Evolutionary conservation across 2,329 filamentous ascomycete species (phyloP).

Genomic region (Colletotrichum falcatum): DNA sequence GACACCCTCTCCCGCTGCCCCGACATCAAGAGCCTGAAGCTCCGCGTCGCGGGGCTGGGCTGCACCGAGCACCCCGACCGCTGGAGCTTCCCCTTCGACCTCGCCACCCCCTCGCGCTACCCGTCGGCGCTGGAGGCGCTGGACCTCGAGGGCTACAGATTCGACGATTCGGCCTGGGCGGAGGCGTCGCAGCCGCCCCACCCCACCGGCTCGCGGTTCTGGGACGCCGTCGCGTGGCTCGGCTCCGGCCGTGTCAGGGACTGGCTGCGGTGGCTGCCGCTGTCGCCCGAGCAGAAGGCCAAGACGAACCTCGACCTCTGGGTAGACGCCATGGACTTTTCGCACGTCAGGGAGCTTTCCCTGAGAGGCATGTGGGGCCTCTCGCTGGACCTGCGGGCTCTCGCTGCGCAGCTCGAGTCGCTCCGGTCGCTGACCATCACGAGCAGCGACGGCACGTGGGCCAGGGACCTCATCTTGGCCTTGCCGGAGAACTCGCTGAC

Average conservation of each 20-base stretch:
- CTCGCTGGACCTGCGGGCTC: background rate
- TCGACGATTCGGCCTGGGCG: constrained; percentile 15
- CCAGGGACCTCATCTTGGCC: constrained; percentile 5
- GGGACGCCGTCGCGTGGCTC: background rate
- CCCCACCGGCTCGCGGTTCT: background rate
- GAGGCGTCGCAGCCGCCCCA: background rate
- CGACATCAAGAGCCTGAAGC: constrained; percentile 22
- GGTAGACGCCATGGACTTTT: constrained; percentile 33
- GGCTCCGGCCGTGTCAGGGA: background rate
- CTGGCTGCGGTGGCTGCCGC: constrained; percentile 13
- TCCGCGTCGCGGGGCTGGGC: constrained; percentile 21
- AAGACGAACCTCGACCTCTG: constrained; percentile 32
- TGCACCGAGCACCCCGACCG: constrained; percentile 17
- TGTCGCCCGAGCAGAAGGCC: constrained; percentile 7
- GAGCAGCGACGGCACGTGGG: constrained; percentile 13
- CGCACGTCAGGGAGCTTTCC: constrained; percentile 5
- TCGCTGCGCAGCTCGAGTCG: constrained; percentile 4
- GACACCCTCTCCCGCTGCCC: constrained; percentile 9
- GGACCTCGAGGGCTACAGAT: constrained; percentile 29
- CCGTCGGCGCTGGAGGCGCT: constrained; percentile 15
- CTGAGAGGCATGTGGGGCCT: background rate
- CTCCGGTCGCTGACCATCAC: constrained; percentile 12
- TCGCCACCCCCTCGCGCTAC: background rate
- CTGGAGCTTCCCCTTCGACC: constrained; percentile 13
- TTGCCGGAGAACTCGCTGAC: constrained; percentile 16